These are phyloP conservation scores for Trichophaea hybrida DNA, from an alignment of 2,329 filamentous ascomycete genomes.

Conservation along the genomic window DNA sequence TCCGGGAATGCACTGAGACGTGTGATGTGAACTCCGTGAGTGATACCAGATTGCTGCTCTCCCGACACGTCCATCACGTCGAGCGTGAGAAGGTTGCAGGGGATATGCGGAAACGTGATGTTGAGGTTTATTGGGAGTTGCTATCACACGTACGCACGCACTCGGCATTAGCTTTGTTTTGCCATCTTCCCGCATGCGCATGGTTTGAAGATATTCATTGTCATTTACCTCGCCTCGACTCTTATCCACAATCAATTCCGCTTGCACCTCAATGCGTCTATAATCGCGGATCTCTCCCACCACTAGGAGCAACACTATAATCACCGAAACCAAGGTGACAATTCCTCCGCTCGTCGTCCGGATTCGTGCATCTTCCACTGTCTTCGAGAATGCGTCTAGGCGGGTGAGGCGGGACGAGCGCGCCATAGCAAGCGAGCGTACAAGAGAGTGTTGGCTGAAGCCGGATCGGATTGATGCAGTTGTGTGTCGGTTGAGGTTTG, in stretches of 20 bases:
- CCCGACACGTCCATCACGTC: constrained; percentile 99
- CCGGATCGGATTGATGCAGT: too few relatives aligned
- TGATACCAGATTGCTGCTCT: constrained; percentile 86
- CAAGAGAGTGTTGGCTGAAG: not conserved
- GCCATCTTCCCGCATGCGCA: too few relatives aligned
- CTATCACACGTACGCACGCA: constrained; percentile 36
- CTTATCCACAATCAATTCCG: constrained; percentile 92
- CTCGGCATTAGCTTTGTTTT: not conserved
- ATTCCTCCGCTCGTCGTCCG: constrained; percentile 91
- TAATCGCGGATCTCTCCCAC: constrained; percentile 97
- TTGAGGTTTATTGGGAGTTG: constrained; percentile 99
- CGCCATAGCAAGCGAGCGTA: constrained; percentile 47
- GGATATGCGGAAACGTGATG: constrained; percentile 83
- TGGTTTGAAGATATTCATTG: not conserved
- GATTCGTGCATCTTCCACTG: constrained; percentile 91
- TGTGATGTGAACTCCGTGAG: constrained; percentile 85
- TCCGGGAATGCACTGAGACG: constrained; percentile 57
- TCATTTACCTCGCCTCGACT: constrained; percentile 42
- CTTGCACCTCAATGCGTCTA: constrained; percentile 67
- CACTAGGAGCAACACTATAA: constrained; percentile 75
- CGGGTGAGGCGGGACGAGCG: constrained; percentile 85
- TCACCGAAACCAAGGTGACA: constrained; percentile 77
- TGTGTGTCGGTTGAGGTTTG: not conserved
- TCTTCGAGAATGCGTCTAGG: constrained; percentile 98
- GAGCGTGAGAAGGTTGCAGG: constrained; percentile 87